Evolutionary conservation across 805 yeast genomes (phyloP), one percentile per base, ranked within the genome.

Genomic region (Lipomyces anomalus): DNA sequence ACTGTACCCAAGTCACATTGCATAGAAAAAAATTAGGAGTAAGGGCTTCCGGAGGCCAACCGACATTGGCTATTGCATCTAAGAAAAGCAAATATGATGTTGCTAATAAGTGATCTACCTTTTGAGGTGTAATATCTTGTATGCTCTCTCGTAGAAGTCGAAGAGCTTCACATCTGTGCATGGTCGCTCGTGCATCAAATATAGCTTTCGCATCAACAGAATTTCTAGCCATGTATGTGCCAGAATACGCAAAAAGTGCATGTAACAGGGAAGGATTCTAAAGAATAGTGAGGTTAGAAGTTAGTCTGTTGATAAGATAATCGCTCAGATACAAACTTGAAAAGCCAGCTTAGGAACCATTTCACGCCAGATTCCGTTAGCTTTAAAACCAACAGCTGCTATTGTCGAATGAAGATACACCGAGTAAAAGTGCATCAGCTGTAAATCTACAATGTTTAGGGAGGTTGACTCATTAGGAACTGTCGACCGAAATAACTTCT

Each of bases 1-100:
- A 97, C 70, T 86, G 92, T 46, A 90, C 80, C 97, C 97, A 90
- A 0, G 97, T 95, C 3, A 92, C 80, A 2, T 97, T 89, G 1
- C 96, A 95, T 46, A 88, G 65, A 2, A 88, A 80, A 44, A 61
- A 62, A 2, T 79, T 71, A 4, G 76, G 67, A 57, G 61, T 61
- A 18, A 58, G 55, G 6, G 59, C 52, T 4, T 44, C 46, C 16
- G 42, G 20, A 17, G 21, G 17, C 7, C 45, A 35, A 9, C 41
- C 22, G 7, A 26, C 34, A 26, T 45, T 49, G 4, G 50, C 47
- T 20, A 51, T 35, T 0, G 97, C 85, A 62, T 90, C 97, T 84
- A 90, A 84, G 44, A 88, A 88, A 45, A 90, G 69, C 32, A 90
- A 79, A 0, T 96, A 95, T 42, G 94, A 80, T 0, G 97, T 96